These are phyloP conservation scores for Aspergillus haitiensis DNA, from an alignment of 495 filamentous ascomycete species.

Conservation along the genomic window DNA sequence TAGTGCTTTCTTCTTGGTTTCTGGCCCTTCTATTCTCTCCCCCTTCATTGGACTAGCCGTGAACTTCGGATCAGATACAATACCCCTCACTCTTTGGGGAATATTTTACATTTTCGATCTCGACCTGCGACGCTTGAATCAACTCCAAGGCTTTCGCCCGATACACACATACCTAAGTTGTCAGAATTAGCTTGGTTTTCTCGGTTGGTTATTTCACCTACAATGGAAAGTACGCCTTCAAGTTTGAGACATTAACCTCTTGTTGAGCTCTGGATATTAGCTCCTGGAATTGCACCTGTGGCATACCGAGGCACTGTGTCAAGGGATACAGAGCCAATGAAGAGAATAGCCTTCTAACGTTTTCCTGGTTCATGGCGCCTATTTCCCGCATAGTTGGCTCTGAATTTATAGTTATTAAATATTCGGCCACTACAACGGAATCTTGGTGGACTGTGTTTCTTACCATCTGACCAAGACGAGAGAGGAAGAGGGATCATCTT, in stretches of 20 bases:
- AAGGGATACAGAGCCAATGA: slow-evolving; percentile 65
- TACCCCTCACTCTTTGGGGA: no score
- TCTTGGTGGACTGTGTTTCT: slow-evolving; percentile 16
- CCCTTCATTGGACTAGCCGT: not conserved
- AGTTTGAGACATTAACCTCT: slow-evolving; percentile 62
- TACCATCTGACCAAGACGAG: slow-evolving; percentile 74
- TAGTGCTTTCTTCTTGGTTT: no score
- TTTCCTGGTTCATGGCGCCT: slow-evolving; percentile 60
- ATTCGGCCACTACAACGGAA: not conserved
- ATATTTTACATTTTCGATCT: not conserved
- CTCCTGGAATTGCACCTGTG: slow-evolving; percentile 59
- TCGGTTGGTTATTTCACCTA: slow-evolving; percentile 40
- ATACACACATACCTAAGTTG: slow-evolving; percentile 57
- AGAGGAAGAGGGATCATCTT: slow-evolving; percentile 71
- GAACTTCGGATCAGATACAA: not conserved
- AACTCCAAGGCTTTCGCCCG: slow-evolving; percentile 47
- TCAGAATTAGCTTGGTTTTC: slow-evolving; percentile 16
- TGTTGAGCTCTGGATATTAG: slow-evolving; percentile 64
- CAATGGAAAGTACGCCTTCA: slow-evolving; percentile 79
- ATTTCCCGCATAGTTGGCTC: slow-evolving; percentile 62
- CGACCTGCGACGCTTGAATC: not conserved
- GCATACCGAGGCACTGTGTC: slow-evolving; percentile 58
- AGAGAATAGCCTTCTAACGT: slow-evolving; percentile 59
- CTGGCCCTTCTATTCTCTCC: no score
- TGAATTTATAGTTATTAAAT: slow-evolving; percentile 30